A percentile compares a stretch with the other conserved stretches of the same genome.
Evolutionary conservation across 306 rosid genomes (phyloP).

Genomic region (Vicia faba): DNA sequence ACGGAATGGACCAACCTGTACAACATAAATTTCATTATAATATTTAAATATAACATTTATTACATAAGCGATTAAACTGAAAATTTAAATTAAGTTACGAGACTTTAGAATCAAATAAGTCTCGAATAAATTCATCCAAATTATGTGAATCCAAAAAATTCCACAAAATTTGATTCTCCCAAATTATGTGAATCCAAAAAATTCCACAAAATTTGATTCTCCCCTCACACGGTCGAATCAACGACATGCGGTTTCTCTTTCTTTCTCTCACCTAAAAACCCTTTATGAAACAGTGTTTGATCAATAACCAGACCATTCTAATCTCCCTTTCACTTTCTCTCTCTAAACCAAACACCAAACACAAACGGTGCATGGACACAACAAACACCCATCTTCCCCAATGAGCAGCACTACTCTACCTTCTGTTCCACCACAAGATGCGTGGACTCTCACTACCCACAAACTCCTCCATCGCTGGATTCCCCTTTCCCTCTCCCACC

Average conservation of each 20-base stretch:
- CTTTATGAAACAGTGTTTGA: constrained; percentile 22
- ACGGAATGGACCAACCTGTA: too few relatives aligned
- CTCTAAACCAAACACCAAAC: constrained; percentile 11
- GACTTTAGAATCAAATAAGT: too few relatives aligned
- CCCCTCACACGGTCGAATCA: neutral
- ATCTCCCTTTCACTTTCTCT: constrained; percentile 18
- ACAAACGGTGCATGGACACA: constrained; percentile 41
- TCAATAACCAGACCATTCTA: constrained; percentile 32
- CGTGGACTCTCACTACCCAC: constrained; percentile 45
- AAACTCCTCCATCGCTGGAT: constrained; percentile 37
- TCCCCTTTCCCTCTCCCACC: constrained; percentile 40
- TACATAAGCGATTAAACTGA: too few relatives aligned
- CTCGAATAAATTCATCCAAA: too few relatives aligned
- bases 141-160: too few relatives aligned
- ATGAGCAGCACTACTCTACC: constrained; percentile 22
- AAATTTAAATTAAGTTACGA: too few relatives aligned
- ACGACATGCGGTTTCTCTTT: neutral
- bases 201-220: neutral
- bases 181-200: too few relatives aligned
- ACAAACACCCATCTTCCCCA: neutral
- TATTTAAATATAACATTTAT: too few relatives aligned
- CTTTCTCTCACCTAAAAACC: neutral
- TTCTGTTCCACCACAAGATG: constrained; percentile 38
- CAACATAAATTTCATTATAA: too few relatives aligned
- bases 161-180: neutral